Evolutionary conservation across 768 basidiomycete genomes (phyloP), one percentile per base, ranked within the genome.

Genomic region (Saitozyma podzolica): DNA sequence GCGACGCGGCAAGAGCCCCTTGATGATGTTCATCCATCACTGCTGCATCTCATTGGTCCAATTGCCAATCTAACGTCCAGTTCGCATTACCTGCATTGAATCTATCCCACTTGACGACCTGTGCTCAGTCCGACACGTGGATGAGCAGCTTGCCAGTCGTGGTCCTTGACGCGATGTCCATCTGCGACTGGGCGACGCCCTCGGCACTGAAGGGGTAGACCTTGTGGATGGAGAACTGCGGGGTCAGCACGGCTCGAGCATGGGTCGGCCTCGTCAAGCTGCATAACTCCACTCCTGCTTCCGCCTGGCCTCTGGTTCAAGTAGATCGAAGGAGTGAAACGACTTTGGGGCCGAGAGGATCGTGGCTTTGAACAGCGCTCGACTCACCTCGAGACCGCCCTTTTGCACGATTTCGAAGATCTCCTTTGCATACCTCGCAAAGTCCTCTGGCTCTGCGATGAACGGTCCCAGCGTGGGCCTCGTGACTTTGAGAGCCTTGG

Each of bases 111-210:
- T 29, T 29, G 29, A 29, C 29, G 2, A 29, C 29, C 29, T 29
- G 29, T 29, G 29, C 5, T 6, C 6, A n/a, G 13, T 70, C 68
- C n/a, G 68, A 74, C 20, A 92, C 83, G 76, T 89, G 90, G 67
- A 97, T 82, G 54, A 97, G 65, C 70, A 98, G 78, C 78, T 97
- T 98, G 4, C 95, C 95, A 2, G 83, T 84, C 10, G 92, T 91
- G 78, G 86, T 87, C 53, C 95, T 88, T 9, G 84, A 82, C 0
- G 84, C 84, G 63, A 97, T 82, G 73, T 95, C 93, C 11, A 70
- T 82, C 68, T 98, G 93, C 0, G 92, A 87, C 62, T 88, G 83
- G 71, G 81, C 83, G 10, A 88, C 86, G 0, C 89, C 91, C 61
- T 92, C 89, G 0, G 86, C 84, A 0, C 89, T 88, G 80, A 97